phyloP scores from a whole-genome alignment of 2,329 filamentous ascomycete genomes.

The Phaeophleospora eucalypticola region DNA sequence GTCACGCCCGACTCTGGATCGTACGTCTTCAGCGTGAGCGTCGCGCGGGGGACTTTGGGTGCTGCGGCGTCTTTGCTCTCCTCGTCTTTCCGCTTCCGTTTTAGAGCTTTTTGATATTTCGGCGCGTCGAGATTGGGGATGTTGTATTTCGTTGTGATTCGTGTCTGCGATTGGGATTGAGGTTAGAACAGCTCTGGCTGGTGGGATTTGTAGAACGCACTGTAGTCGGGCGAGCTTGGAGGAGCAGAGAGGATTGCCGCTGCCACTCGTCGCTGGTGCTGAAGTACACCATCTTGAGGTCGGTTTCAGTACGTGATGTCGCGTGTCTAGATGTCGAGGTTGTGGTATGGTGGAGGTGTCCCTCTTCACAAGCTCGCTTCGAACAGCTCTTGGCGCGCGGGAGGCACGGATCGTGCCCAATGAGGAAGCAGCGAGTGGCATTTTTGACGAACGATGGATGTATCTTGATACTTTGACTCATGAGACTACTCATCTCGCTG shows the following conservation, averaged over 20 bases:
- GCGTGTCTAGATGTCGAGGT: background rate
- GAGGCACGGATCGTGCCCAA: background rate
- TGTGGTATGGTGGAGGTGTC: background rate
- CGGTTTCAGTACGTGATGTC: background rate
- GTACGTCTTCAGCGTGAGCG: constrained; percentile 82
- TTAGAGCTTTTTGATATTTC: constrained; percentile 29
- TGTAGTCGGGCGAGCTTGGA: constrained; percentile 79
- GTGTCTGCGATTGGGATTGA: constrained; percentile 55
- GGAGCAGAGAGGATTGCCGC: constrained; percentile 75
- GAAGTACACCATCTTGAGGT: constrained; percentile 67
- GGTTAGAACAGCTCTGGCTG: background rate
- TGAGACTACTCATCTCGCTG: background rate
- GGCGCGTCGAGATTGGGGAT: constrained; percentile 44
- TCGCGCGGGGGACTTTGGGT: constrained; percentile 57
- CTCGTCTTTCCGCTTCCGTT: constrained; percentile 24
- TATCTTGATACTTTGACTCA: background rate
- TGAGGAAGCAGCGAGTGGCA: background rate
- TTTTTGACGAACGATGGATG: background rate
- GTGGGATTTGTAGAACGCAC: constrained; percentile 50
- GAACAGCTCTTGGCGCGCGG: background rate
- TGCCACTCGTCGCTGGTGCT: constrained; percentile 86
- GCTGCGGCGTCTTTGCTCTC: constrained; percentile 22
- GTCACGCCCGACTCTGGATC: constrained; percentile 76
- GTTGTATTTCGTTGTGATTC: constrained; percentile 89
- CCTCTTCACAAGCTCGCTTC: constrained; percentile 1